Conservation (phyloP, 2,329 filamentous ascomycete genomes). For the Pyricularia sp. region DNA sequence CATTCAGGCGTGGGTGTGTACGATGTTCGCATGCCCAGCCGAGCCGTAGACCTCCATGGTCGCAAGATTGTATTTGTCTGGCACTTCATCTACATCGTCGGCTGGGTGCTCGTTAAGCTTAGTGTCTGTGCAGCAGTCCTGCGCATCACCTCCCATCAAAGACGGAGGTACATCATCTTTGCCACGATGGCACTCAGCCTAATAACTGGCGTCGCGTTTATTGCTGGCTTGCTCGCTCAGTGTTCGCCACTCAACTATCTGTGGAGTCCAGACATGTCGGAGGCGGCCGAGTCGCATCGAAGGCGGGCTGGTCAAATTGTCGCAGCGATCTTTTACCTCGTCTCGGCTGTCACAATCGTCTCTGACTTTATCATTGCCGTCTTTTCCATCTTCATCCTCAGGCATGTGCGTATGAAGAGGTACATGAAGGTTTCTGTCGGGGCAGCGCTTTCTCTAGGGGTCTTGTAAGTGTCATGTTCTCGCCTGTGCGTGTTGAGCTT, state of each 20-base stretch:
- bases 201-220: not conserved
- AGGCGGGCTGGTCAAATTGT: not conserved
- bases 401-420: conserved; percentile 16
- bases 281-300: not conserved
- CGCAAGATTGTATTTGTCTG: not conserved
- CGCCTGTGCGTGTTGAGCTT: not conserved
- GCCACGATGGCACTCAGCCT: not conserved
- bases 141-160: not conserved
- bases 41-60: not conserved
- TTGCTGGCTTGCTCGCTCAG: not conserved
- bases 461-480: not conserved
- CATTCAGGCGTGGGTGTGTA: not conserved
- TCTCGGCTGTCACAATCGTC: not conserved
- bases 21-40: not conserved
- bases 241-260: not conserved
- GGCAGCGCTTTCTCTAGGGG: not conserved
- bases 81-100: not conserved
- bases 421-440: conserved; percentile 8
- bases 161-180: not conserved
- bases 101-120: not conserved
- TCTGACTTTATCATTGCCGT: conserved; percentile 12
- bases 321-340: not conserved
- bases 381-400: conserved; percentile 17
- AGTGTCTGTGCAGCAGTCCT: conserved; percentile 2
- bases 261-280: not conserved